phyloP scores from a whole-genome alignment of 495 filamentous ascomycete species.

The Viridothelium virens region DNA sequence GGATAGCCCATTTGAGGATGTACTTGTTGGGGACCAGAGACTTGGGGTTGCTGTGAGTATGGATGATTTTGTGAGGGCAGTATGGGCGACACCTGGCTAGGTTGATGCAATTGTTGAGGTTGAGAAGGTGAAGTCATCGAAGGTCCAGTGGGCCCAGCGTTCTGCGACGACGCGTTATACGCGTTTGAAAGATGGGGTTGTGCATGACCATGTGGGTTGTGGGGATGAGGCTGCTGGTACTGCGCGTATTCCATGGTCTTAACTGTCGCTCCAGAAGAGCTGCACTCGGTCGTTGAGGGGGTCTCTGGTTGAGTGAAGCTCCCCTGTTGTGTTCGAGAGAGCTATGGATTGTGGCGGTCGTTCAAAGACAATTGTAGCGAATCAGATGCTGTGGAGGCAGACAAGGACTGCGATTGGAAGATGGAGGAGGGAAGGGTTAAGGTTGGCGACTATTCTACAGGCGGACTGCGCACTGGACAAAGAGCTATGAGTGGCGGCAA shows the following conservation, averaged over 20 bases:
- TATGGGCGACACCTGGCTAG: neutral
- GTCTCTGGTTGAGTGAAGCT: neutral
- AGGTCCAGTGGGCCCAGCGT: neutral
- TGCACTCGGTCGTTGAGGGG: constrained; percentile 1
- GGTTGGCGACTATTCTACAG: constrained; percentile 1
- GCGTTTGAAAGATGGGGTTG: neutral
- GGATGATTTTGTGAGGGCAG: constrained; percentile 6
- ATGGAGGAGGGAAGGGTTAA: constrained; percentile 6
- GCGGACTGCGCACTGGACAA: neutral
- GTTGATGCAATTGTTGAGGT: constrained; percentile 9
- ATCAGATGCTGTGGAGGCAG: neutral
- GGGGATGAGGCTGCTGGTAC: constrained; percentile 8
- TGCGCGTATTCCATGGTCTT: constrained; percentile 7
- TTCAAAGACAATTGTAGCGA: neutral
- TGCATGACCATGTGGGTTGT: constrained; percentile 5
- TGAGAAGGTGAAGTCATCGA: constrained; percentile 10
- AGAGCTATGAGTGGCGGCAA: constrained; percentile 10
- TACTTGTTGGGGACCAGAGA: constrained; percentile 5
- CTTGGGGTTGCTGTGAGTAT: constrained; percentile 7
- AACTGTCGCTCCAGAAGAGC: neutral
- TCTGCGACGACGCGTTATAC: constrained; percentile 10
- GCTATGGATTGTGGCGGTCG: constrained; percentile 4
- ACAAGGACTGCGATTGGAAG: constrained; percentile 7
- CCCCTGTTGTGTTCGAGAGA: constrained; percentile 1
- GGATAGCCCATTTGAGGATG: constrained; percentile 46